Evolutionary conservation across 176 grass and related monocot genomes (phyloP).

Genomic region (Microstegium vimineum): DNA sequence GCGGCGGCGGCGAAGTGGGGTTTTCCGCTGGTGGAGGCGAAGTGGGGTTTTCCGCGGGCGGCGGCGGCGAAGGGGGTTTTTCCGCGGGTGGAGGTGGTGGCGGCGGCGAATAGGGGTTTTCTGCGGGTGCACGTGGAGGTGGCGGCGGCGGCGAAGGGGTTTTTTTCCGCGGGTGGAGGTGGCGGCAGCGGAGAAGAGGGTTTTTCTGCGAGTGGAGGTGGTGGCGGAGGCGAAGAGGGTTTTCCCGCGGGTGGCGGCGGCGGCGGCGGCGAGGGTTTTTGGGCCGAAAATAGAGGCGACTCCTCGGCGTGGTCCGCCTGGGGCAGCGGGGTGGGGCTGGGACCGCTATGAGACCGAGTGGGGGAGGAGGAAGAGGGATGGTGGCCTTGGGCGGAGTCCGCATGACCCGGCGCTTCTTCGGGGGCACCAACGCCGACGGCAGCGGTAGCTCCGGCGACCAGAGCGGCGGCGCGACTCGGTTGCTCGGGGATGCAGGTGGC

Average conservation of each 20-base stretch:
- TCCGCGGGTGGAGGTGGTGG: too few relatives aligned
- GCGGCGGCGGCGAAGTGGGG: not conserved
- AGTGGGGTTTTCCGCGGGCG: not conserved
- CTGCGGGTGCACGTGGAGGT: too few relatives aligned
- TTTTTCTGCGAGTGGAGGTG: not conserved
- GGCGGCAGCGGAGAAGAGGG: not conserved
- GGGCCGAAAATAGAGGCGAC: too few relatives aligned
- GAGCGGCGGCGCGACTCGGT: not conserved
- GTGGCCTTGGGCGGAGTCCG: slow-evolving; percentile 29
- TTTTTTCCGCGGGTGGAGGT: too few relatives aligned
- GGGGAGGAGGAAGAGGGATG: not conserved
- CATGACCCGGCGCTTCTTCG: slow-evolving; percentile 43
- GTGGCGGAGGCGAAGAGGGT: not conserved
- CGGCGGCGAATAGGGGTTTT: too few relatives aligned
- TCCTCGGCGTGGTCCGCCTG: not conserved
- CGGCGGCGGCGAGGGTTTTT: too few relatives aligned
- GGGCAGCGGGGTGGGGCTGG: not conserved
- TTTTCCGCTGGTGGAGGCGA: not conserved
- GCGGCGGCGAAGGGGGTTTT: too few relatives aligned
- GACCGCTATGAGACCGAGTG: not conserved
- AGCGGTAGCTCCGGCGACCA: not conserved
- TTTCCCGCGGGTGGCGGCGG: not conserved
- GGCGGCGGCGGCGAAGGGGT: too few relatives aligned
- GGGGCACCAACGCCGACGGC: slow-evolving; percentile 33
- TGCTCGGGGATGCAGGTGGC: not conserved